phyloP scores from a whole-genome alignment of 2,329 filamentous ascomycete genomes.

The Blastomyces emzantsi region DNA sequence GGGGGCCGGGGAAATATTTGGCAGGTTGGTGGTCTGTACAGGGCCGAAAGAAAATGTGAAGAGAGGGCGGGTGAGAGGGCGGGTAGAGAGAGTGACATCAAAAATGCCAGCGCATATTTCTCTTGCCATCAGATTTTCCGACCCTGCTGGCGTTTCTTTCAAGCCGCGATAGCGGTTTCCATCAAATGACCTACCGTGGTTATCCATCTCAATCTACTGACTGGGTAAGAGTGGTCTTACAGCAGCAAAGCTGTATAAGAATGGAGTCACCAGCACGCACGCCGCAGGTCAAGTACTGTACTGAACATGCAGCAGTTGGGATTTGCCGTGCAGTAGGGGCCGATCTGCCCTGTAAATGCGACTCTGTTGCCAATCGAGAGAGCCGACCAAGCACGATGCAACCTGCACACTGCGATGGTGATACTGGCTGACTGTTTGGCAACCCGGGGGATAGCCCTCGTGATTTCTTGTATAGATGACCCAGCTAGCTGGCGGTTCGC shows the following conservation, averaged over 20 bases:
- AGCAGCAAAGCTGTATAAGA: background rate
- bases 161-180: background rate
- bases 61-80: background rate
- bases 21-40: background rate
- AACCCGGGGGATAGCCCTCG: background rate
- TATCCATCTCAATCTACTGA: background rate
- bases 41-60: background rate
- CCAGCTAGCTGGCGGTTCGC: background rate
- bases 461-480: background rate
- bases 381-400: background rate
- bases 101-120: background rate
- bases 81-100: background rate
- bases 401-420: background rate
- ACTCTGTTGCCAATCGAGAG: background rate
- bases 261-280: background rate
- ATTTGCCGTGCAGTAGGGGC: slow-evolving; percentile 3
- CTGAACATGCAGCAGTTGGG: background rate
- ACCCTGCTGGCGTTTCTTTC: background rate
- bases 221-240: background rate
- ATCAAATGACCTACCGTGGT: slow-evolving; percentile 11
- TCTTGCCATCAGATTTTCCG: slow-evolving; percentile 2
- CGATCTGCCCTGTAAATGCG: background rate
- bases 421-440: background rate
- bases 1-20: background rate
- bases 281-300: background rate